Evolutionary conservation across 169 alveolate species (phyloP), one percentile per base, ranked within the genome.

Genomic region (Babesia sp.): DNA sequence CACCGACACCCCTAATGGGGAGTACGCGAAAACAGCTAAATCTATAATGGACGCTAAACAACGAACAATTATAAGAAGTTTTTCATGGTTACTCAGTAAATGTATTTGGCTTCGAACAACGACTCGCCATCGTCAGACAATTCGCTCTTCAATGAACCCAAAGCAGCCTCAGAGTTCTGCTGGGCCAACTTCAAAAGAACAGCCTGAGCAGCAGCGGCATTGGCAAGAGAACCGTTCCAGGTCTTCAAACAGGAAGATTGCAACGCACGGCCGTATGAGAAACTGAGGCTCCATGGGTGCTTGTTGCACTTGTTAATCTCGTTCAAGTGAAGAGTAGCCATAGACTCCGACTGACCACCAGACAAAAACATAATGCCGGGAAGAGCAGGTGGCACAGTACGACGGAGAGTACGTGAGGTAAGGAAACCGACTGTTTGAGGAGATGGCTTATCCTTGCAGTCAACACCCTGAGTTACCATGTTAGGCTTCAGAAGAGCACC

Each of bases 271-370:
- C 99, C 99, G 81, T 95, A 98, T 41, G 99, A 96, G 98, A 98
- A 98, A 45, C 99, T 90, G 20, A 98, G 92, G 71, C 90, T 81
- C 98, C 99, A 96, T 39, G 99, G 99, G 74, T 90, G 92, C 45
- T 83, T 80, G 37, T 90, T 91, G 61, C 94, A 70, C 86, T 90
- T 90, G 93, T 97, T 97, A 94, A 98, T 97, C 67, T 95, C 98
- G 90, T 96, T 94, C 72, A 98, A 85, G 91, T 96, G 95, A 44
- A 91, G 74, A 42, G 99, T 90, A 34, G 99, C 99, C 74, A 96
- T 98, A 74, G 96, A 97, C 90, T 98, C 99, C 31, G 97, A 91
- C 88, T 97, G 97, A 45, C 99, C 99, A 18, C 99, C 99, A n/a
- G 99, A 96, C 26, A 98, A 93, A 96, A 98, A 98, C 91, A 93